Evolutionary conservation across 176 grass and related monocot species (phyloP), one percentile per base, ranked within the genome.

Genomic region (Triticum turgidum): DNA sequence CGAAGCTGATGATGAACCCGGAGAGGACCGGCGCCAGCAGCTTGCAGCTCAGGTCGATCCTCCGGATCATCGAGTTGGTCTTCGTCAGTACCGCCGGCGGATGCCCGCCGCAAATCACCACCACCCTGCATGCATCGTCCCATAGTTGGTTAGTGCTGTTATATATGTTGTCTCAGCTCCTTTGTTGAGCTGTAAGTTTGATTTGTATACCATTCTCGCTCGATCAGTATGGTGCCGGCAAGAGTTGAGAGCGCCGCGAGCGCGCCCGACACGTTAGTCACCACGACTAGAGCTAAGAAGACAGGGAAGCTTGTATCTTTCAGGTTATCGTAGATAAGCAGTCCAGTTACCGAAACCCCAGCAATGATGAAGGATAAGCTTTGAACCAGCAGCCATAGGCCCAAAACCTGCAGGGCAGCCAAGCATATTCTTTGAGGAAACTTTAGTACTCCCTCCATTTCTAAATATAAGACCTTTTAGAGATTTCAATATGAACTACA

Each of bases 41-140:
- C 84, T 98, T 98, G 87, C 96, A 96, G 73, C 85, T 82, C 69
- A 98, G 88, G 78, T 98, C 96, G 71, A 95, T 98, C 74, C 93
- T 90, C 90, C 93, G 89, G 72, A 98, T 86, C 27, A 98, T 88
- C 21, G 96, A 95, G 84, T 98, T 98, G 79, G 91, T 95, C 52
- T 78, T 90, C 65, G 96, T 95, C 71, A 98, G 83, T 66, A 83
- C 81, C 20, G 80, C 65, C 0, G 86, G 62, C 39, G 86, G 88
- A 17, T 92, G 82, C 35, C 86, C 61, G 66, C 37, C 25, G 59
- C 88, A 88, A 22, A 98, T 98, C 59, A 98, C 96, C 77, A 98
- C 93, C 78, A 98, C 93, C 95, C 96, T 98, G 84, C 9, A 85
- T 30, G 73, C 65, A 56, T 51, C 7, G 0, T 52, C 4, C 0